A percentile compares a stretch with the other conserved stretches of the same genome.
These are phyloP conservation scores for Meredithiella fracta DNA, from an alignment of 2,329 filamentous ascomycete genomes.

Conservation along the genomic window DNA sequence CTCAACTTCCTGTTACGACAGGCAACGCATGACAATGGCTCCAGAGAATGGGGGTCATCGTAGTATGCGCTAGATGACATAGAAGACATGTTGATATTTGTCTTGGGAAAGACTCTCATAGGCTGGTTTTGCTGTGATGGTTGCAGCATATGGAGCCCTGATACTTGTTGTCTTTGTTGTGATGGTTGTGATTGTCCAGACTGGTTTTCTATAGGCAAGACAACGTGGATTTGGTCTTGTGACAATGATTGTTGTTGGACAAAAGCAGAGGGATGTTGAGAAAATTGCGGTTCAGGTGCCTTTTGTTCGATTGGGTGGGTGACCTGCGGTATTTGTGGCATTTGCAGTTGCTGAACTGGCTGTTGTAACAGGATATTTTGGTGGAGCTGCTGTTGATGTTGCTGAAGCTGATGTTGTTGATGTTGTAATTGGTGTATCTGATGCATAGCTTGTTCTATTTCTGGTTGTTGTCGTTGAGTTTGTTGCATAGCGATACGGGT, in stretches of 20 bases:
- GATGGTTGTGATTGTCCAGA: background rate
- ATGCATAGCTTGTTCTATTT: background rate
- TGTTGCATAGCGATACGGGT: background rate
- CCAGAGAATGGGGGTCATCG: conserved; percentile 16
- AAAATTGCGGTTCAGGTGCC: too few relatives aligned
- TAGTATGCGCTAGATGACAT: background rate
- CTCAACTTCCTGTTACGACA: conserved; percentile 74
- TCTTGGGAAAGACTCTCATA: too few relatives aligned
- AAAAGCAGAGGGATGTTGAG: background rate
- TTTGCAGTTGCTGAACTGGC: background rate
- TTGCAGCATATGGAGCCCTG: background rate
- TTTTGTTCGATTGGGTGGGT: too few relatives aligned
- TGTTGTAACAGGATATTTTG: background rate
- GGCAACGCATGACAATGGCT: conserved; percentile 59
- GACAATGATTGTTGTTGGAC: background rate
- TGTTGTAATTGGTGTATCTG: background rate
- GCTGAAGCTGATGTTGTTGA: background rate
- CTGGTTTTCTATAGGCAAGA: background rate
- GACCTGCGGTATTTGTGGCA: background rate
- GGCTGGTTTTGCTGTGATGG: background rate
- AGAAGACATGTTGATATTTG: too few relatives aligned
- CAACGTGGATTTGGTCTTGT: background rate
- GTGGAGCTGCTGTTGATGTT: background rate
- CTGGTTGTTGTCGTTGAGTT: background rate
- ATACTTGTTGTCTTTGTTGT: background rate